Percentiles rank a stretch among this genome's conserved stretches.
Conservation (phyloP, 768 basidiomycete species). For the Boletus subcaerulescens region DNA sequence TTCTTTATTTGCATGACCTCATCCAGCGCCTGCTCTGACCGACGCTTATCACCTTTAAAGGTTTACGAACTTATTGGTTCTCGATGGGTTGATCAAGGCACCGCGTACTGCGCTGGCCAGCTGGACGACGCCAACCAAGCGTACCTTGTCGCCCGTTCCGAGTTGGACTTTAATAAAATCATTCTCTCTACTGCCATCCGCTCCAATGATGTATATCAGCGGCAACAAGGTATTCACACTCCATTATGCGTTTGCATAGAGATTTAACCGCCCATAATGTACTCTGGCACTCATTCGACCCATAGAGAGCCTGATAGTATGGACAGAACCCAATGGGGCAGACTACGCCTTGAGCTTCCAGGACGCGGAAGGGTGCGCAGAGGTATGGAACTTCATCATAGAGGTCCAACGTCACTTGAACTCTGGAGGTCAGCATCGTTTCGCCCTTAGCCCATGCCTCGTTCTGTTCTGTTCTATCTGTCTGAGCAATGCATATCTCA, state of each 20-base stretch:
- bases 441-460: slow-evolving; percentile 19
- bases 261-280: neutral
- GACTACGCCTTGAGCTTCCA: slow-evolving; percentile 98
- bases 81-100: slow-evolving; percentile 95
- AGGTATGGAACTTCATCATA: slow-evolving; percentile 96
- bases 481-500: slow-evolving; percentile 16
- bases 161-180: slow-evolving; percentile 65
- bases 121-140: slow-evolving; percentile 76
- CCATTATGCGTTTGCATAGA: neutral
- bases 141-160: slow-evolving; percentile 79
- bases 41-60: slow-evolving; percentile 41
- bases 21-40: slow-evolving; percentile 32
- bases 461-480: slow-evolving; percentile 7
- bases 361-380: slow-evolving; percentile 90
- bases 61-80: slow-evolving; percentile 93
- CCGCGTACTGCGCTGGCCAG: slow-evolving; percentile 93
- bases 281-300: slow-evolving; percentile 13
- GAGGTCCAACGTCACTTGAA: slow-evolving; percentile 89
- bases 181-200: slow-evolving; percentile 81
- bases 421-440: slow-evolving; percentile 47
- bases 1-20: slow-evolving; percentile 29
- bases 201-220: slow-evolving; percentile 80
- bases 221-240: slow-evolving; percentile 69
- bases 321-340: slow-evolving; percentile 93
- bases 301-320: slow-evolving; percentile 94